A percentile compares a stretch with the other conserved stretches of the same genome.
Evolutionary conservation across 2,329 filamentous ascomycete genomes (phyloP).

Genomic region (Sporothrix pseudoabietina): DNA sequence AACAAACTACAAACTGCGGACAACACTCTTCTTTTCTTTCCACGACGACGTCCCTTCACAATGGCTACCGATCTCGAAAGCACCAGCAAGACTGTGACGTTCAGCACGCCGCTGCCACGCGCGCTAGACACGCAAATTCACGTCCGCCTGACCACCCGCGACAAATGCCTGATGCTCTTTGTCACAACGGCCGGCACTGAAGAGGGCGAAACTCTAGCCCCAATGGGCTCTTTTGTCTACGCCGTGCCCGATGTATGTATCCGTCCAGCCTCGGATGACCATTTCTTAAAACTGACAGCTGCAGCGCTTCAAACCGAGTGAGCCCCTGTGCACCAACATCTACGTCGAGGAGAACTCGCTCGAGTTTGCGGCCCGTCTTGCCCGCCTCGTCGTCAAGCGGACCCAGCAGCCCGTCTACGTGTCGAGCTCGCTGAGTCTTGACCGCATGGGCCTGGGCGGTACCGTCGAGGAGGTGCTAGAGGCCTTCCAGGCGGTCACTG

Average conservation of each 20-base stretch:
- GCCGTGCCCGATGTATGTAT: slow-evolving; percentile 79
- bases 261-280: neutral
- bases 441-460: slow-evolving; percentile 71
- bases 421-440: slow-evolving; percentile 81
- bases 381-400: slow-evolving; percentile 77
- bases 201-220: slow-evolving; percentile 49
- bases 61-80: neutral
- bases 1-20: neutral
- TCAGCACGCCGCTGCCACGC: slow-evolving; percentile 63
- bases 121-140: slow-evolving; percentile 64
- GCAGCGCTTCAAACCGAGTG: slow-evolving; percentile 56
- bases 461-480: slow-evolving; percentile 94
- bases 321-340: slow-evolving; percentile 76
- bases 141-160: slow-evolving; percentile 59
- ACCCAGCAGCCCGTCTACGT: slow-evolving; percentile 81
- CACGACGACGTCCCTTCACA: neutral
- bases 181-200: slow-evolving; percentile 57
- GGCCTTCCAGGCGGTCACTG: slow-evolving; percentile 73
- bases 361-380: slow-evolving; percentile 84
- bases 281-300: neutral
- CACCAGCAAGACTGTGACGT: slow-evolving; percentile 43
- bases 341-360: slow-evolving; percentile 74
- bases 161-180: slow-evolving; percentile 62
- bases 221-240: slow-evolving; percentile 89
- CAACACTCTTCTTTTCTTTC: neutral